phyloP scores from a whole-genome alignment of 495 filamentous ascomycete species.

The Xylaria curta region DNA sequence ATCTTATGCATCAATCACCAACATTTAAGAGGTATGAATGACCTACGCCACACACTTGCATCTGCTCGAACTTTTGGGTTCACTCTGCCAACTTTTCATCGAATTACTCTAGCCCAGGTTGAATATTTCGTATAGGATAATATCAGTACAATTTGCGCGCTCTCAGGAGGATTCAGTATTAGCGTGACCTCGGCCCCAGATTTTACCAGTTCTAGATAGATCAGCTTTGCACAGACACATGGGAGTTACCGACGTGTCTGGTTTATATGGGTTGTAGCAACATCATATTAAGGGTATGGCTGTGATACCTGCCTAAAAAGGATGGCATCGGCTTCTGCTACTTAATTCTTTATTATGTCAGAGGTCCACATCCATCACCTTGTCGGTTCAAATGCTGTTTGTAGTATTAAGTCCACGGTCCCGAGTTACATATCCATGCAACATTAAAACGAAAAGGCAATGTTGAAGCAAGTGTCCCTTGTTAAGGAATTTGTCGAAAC shows the following conservation, averaged over 20 bases:
- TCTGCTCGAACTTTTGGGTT: not conserved
- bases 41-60: not conserved
- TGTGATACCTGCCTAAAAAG: slow-evolving; percentile 4
- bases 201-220: not conserved
- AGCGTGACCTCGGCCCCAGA: not conserved
- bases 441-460: not conserved
- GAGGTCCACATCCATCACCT: not conserved
- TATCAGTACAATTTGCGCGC: not conserved
- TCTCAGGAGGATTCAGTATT: not conserved
- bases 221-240: not conserved
- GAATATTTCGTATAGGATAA: not conserved
- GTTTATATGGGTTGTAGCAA: not conserved
- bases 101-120: not conserved
- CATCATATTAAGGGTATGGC: not conserved
- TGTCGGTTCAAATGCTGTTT: not conserved
- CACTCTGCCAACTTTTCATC: not conserved
- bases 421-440: not conserved
- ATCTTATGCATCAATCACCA: not conserved
- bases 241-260: not conserved
- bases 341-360: not conserved
- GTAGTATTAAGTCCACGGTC: not conserved
- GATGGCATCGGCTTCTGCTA: not conserved
- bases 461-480: not conserved
- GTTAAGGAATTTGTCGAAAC: not conserved
- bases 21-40: not conserved